Evolutionary conservation across 805 yeast genomes (phyloP).

Genomic region (Peterozyma xylosa): DNA sequence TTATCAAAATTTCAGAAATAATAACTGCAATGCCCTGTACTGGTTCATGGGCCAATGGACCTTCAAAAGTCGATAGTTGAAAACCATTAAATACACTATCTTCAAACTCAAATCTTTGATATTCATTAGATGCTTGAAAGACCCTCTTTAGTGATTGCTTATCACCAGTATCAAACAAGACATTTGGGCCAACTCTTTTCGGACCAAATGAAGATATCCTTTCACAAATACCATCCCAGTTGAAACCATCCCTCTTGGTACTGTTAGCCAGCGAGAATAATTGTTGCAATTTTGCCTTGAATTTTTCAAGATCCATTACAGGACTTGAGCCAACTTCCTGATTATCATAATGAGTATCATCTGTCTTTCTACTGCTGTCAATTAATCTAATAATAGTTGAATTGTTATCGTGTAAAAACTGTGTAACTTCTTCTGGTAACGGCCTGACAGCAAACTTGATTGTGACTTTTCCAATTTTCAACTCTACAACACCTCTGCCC

Average conservation of each 20-base stretch:
- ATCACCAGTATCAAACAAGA: slow-evolving; percentile 49
- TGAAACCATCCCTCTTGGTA: slow-evolving; percentile 16
- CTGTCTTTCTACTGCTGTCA: slow-evolving; percentile 27
- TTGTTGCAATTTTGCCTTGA: slow-evolving; percentile 24
- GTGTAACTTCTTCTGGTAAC: slow-evolving; percentile 40
- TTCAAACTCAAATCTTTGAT: slow-evolving; percentile 33
- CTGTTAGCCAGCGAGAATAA: slow-evolving; percentile 19
- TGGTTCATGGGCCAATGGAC: slow-evolving; percentile 86
- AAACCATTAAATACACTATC: slow-evolving; percentile 75
- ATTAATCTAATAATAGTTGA: slow-evolving; percentile 31
- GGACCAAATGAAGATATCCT: slow-evolving; percentile 70
- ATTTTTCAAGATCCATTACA: slow-evolving; percentile 18
- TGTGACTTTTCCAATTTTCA: slow-evolving; percentile 42
- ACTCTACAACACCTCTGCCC: slow-evolving; percentile 42
- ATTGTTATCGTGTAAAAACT: slow-evolving; percentile 41
- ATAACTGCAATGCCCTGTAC: slow-evolving; percentile 71
- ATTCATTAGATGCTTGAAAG: slow-evolving; percentile 4
- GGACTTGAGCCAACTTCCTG: slow-evolving; percentile 10
- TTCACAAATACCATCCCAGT: slow-evolving; percentile 23
- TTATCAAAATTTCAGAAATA: slow-evolving; percentile 29
- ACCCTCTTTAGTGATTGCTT: slow-evolving; percentile 21
- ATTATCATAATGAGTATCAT: slow-evolving; percentile 13
- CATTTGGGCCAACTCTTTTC: slow-evolving; percentile 65
- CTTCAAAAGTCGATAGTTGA: slow-evolving; percentile 72
- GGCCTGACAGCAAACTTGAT: slow-evolving; percentile 42